Percentiles rank a stretch among this genome's conserved stretches.
Evolutionary conservation across 139 green algal species (phyloP).

Genomic region (Raphidocelis subcapitata): DNA sequence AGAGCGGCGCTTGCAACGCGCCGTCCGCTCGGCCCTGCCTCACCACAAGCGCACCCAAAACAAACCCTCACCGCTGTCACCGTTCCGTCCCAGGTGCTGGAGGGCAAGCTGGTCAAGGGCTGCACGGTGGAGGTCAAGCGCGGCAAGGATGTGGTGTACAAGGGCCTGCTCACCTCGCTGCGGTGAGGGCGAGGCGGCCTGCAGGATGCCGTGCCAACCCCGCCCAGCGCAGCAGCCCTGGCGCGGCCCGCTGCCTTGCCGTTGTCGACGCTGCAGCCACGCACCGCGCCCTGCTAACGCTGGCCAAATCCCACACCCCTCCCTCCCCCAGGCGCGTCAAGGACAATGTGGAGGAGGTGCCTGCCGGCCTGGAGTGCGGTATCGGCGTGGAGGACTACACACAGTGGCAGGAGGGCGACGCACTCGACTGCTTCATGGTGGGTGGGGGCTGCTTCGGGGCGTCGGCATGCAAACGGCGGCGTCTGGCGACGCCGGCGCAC

Average conservation of each 20-base stretch:
- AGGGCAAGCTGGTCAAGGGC: constrained; percentile 62
- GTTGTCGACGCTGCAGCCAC: too few relatives aligned
- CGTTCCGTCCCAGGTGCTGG: constrained; percentile 5
- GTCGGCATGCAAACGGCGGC: not conserved
- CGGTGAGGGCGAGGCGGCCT: constrained; percentile 21
- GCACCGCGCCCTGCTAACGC: too few relatives aligned
- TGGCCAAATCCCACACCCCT: too few relatives aligned
- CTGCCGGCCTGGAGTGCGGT: constrained; percentile 80
- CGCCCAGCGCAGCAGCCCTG: too few relatives aligned
- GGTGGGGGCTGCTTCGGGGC: not conserved
- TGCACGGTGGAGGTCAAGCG: constrained; percentile 50
- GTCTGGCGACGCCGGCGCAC: not conserved
- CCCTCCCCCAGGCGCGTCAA: constrained; percentile 66
- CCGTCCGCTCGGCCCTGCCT: too few relatives aligned
- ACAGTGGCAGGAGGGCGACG: constrained; percentile 75
- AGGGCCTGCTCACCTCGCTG: constrained; percentile 79
- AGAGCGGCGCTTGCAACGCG: too few relatives aligned
- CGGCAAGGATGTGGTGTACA: constrained; percentile 66
- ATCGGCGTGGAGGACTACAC: constrained; percentile 66
- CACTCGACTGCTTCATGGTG: constrained; percentile 43
- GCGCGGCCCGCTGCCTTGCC: too few relatives aligned
- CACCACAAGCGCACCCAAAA: too few relatives aligned
- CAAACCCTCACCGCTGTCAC: too few relatives aligned
- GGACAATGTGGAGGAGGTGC: constrained; percentile 91
- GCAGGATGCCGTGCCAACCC: constrained; percentile 3